Percentiles rank a stretch among this genome's conserved stretches.
These are phyloP conservation scores for Coelastrella sp. DNA, from an alignment of 139 green algal species.

Conservation along the genomic window DNA sequence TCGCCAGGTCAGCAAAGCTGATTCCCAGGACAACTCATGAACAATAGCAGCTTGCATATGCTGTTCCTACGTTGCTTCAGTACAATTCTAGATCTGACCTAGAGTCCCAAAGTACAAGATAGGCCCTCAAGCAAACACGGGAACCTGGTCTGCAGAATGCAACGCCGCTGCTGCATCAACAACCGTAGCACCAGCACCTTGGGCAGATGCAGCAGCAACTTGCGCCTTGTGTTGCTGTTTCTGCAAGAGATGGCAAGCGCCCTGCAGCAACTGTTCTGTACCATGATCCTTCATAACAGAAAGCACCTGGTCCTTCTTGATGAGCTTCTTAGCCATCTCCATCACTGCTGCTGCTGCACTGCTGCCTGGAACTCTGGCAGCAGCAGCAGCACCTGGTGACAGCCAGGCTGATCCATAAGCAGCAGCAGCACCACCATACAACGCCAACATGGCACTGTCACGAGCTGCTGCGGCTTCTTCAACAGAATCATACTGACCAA, in stretches of 20 bases:
- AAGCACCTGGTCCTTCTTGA: slow-evolving; percentile 8
- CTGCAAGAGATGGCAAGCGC: neutral
- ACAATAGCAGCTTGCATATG: neutral
- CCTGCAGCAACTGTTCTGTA: neutral
- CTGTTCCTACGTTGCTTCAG: no score
- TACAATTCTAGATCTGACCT: no score
- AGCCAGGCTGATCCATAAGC: neutral
- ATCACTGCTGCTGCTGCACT: neutral
- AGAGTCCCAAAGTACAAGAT: no score
- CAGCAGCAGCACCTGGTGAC: slow-evolving; percentile 9
- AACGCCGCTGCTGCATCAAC: no score
- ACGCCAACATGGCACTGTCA: neutral
- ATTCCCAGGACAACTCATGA: no score
- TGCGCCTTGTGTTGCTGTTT: neutral
- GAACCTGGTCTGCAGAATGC: no score
- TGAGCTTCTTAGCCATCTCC: neutral
- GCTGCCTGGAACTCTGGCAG: neutral
- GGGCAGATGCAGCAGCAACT: neutral
- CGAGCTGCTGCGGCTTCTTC: neutral
- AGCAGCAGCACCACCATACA: neutral
- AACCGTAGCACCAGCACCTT: neutral
- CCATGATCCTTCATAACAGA: slow-evolving; percentile 10
- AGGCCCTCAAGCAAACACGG: no score
- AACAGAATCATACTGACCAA: neutral
- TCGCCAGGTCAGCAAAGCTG: no score